Percentiles rank a stretch among this genome's conserved stretches.
These are phyloP conservation scores for Hypoxylon rickii DNA, from an alignment of 495 filamentous ascomycete genomes.

Conservation along the genomic window DNA sequence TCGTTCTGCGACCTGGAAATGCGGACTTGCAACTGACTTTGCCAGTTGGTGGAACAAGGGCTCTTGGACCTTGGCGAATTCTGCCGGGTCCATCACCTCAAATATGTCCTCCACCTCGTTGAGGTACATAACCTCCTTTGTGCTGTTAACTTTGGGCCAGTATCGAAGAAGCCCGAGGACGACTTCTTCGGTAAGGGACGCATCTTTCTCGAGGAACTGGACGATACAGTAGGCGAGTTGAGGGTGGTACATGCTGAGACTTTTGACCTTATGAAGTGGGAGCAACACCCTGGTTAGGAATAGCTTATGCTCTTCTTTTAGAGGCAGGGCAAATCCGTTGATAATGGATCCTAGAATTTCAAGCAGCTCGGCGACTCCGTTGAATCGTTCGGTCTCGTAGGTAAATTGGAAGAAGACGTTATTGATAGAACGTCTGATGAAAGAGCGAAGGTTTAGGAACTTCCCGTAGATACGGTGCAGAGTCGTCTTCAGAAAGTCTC, in stretches of 20 bases:
- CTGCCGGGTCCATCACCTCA: slow-evolving; percentile 98
- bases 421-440: slow-evolving; percentile 97
- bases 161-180: slow-evolving; percentile 93
- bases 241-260: slow-evolving; percentile 99
- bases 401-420: slow-evolving; percentile 99
- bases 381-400: slow-evolving; percentile 98
- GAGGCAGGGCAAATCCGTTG: slow-evolving; percentile 95
- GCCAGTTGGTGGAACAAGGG: slow-evolving; percentile 95
- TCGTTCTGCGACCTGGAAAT: slow-evolving; percentile 98
- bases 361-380: slow-evolving; percentile 94
- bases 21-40: slow-evolving; percentile 96
- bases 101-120: slow-evolving; percentile 99
- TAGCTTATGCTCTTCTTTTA: slow-evolving; percentile 99
- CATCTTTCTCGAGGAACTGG: slow-evolving; percentile 98
- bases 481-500: slow-evolving; percentile 98
- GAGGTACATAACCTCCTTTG: slow-evolving; percentile 99
- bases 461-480: slow-evolving; percentile 98
- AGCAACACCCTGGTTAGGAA: slow-evolving; percentile 94
- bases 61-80: slow-evolving; percentile 98
- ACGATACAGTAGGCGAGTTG: slow-evolving; percentile 99
- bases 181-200: slow-evolving; percentile 95
- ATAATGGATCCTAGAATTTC: slow-evolving; percentile 99
- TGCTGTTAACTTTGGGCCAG: slow-evolving; percentile 99
- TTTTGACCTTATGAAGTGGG: slow-evolving; percentile 97
- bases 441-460: slow-evolving; percentile 96